Percentiles rank a stretch among this genome's conserved stretches.
Evolutionary conservation across 148 eudicot species (phyloP).

Genomic region (Agrostemma githago): DNA sequence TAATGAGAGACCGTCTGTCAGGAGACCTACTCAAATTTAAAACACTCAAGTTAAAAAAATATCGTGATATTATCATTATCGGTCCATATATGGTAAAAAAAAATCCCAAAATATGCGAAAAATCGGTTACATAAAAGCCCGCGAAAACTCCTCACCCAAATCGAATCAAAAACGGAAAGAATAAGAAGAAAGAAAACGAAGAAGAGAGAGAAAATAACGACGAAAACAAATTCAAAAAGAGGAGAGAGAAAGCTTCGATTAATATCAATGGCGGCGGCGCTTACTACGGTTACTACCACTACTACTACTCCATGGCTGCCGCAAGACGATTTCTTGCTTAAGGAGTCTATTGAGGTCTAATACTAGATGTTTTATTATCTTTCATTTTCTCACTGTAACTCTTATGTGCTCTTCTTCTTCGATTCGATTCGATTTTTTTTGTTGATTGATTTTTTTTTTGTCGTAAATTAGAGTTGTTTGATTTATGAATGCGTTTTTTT

Average conservation of each 20-base stretch:
- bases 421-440: too few species aligned
- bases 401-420: background rate
- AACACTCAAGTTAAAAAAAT: too few species aligned
- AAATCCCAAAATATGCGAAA: background rate
- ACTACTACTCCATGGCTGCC: constrained; percentile 51
- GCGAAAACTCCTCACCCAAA: constrained; percentile 7
- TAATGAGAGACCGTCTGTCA: too few species aligned
- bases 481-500: too few species aligned
- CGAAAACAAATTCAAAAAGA: background rate
- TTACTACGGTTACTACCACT: too few species aligned
- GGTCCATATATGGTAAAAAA: too few species aligned
- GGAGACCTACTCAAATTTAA: too few species aligned
- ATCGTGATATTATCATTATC: too few species aligned
- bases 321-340: constrained; percentile 63
- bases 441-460: too few species aligned
- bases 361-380: background rate
- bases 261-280: constrained; percentile 45
- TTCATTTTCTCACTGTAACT: background rate
- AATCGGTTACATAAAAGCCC: constrained; percentile 15
- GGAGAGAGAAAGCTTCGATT: background rate
- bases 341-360: constrained; percentile 61
- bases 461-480: background rate
- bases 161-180: too few species aligned
- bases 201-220: constrained; percentile 7
- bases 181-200: background rate